Base-by-base conservation (phyloP, 176 grass and related monocot species). In the Avena insularis region DNA sequence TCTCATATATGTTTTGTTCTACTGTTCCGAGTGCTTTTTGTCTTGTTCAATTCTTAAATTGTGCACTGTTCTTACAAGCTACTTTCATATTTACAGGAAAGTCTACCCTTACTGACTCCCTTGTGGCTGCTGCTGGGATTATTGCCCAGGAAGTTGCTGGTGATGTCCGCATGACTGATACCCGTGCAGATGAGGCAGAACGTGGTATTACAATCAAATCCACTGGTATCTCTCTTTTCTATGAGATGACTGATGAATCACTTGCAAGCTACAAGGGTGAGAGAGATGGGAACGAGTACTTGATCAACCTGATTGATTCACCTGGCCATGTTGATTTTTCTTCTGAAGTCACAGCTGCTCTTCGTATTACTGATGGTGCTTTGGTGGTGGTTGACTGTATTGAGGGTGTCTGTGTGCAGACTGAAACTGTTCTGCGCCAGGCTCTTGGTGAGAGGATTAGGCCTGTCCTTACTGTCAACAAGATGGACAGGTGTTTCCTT, bases 181-280 rank as follows among this genome's bases (percentile, higher is more conserved):
- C 92, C 9, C 92, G 92, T 66, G 85, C 88, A 15, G 91, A 97
- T 85, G 95, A 97, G 86, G 95, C 92, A 20, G 92, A 97, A 49
- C 93, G 93, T 62, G 93, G 91, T 87, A 94, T 97, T 29, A 94
- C 92, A 29, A 97, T 97, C 59, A 94, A 97, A 83, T 97, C 95
- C 57, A 97, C 90, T 9, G 91, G 90, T 35, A 92, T 97, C 60
- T 94, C 95, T 51, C 92, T 97, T 53, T 94, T 87, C 66, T 97
- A 94, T 87, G 86, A 97, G 81, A 97, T 97, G 86, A 79, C 53
- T 81, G 88, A 85, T 9, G 90, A 94, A 29, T 87, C 92, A 20
- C 79, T 97, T 0, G 91, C 89, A 69, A 86, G 10, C 20, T 97
- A 77, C 59, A 97, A 94, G 81, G 95, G 90, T 16, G 73, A 89